Evolutionary conservation across 208 protist species (phyloP).

Genomic region (Crithidia brevicula): DNA sequence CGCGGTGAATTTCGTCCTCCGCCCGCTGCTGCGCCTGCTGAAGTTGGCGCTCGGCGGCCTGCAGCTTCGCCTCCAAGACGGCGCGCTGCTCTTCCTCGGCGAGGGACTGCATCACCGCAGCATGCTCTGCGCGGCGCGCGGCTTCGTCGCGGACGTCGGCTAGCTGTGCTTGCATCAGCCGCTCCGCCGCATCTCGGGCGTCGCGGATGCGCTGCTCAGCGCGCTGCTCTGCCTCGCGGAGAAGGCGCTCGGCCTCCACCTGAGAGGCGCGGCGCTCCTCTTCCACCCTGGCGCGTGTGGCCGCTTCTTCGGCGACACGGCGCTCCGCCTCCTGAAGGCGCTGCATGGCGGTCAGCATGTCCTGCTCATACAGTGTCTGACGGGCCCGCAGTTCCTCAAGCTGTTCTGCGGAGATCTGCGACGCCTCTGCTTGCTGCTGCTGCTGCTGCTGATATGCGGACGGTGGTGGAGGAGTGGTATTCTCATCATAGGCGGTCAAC

Average conservation of each 20-base stretch:
- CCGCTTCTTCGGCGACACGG: conserved; percentile 52
- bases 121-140: conserved; percentile 47
- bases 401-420: conserved; percentile 28
- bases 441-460: background rate
- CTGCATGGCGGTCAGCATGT: conserved; percentile 46
- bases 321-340: conserved; percentile 66
- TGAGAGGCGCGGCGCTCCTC: conserved; percentile 30
- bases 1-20: conserved; percentile 38
- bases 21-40: conserved; percentile 54
- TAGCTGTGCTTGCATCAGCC: conserved; percentile 40
- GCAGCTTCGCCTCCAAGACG: conserved; percentile 56
- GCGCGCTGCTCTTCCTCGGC: conserved; percentile 55
- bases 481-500: no score
- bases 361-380: conserved; percentile 38
- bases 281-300: conserved; percentile 37
- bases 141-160: conserved; percentile 41
- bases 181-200: conserved; percentile 44
- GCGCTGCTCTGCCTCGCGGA: conserved; percentile 48
- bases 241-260: conserved; percentile 34
- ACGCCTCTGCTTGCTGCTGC: background rate
- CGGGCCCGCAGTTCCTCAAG: conserved; percentile 32
- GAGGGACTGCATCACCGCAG: conserved; percentile 42
- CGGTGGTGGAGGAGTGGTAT: background rate
- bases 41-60: conserved; percentile 57
- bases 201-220: conserved; percentile 57